phyloP scores from a whole-genome alignment of 2,329 filamentous ascomycete genomes.

The Nannizzia gypsea region DNA sequence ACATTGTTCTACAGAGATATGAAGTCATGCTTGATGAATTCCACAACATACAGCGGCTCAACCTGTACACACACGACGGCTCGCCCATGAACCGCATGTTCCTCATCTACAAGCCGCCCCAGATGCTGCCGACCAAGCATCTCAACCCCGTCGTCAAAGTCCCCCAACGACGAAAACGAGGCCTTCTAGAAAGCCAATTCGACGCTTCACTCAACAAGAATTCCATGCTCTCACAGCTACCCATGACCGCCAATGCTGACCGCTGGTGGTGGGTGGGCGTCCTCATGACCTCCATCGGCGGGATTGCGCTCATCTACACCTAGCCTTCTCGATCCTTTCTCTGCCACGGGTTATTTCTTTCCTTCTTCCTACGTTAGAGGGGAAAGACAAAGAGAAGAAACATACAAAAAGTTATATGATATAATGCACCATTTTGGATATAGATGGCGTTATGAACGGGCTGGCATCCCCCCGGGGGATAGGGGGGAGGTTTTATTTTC shows the following conservation, averaged over 20 bases:
- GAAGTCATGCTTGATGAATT: slow-evolving; percentile 45
- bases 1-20: slow-evolving; percentile 24
- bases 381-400: neutral
- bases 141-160: slow-evolving; percentile 44
- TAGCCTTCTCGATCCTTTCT: slow-evolving; percentile 10
- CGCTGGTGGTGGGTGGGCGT: slow-evolving; percentile 40
- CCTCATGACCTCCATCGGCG: slow-evolving; percentile 36
- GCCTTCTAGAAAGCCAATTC: slow-evolving; percentile 12
- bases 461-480: neutral
- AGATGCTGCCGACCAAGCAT: slow-evolving; percentile 58
- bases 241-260: slow-evolving; percentile 26
- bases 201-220: slow-evolving; percentile 18
- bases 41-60: slow-evolving; percentile 50
- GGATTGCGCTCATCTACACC: slow-evolving; percentile 23
- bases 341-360: too few relatives aligned
- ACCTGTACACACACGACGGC: slow-evolving; percentile 53
- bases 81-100: slow-evolving; percentile 57
- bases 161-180: slow-evolving; percentile 27
- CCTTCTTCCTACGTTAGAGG: neutral
- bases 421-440: slow-evolving; percentile 4
- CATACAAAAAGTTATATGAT: neutral
- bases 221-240: slow-evolving; percentile 22
- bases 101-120: slow-evolving; percentile 48
- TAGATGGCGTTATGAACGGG: slow-evolving; percentile 6
- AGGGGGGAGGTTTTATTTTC: too few relatives aligned